A percentile compares a stretch with the other conserved stretches of the same genome.
phyloP scores from a whole-genome alignment of 176 grass and related monocot genomes.

The Avena atlantica region DNA sequence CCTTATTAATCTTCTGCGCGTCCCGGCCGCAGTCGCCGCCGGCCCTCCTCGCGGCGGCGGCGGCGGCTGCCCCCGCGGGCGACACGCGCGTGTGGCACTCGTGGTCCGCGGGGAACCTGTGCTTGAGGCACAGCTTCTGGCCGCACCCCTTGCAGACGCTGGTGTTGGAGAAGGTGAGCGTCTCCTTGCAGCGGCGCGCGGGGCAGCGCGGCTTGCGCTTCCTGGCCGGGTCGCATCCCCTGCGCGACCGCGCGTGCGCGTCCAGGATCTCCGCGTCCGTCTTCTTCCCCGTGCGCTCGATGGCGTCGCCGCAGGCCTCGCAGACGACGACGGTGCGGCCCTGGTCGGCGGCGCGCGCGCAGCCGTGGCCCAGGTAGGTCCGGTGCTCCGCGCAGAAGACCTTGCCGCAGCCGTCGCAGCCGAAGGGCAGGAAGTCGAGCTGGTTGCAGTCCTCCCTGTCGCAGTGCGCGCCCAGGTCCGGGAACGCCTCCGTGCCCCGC shows the following conservation, averaged over 20 bases:
- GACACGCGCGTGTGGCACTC: slow-evolving; percentile 21
- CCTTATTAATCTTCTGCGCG: slow-evolving; percentile 2
- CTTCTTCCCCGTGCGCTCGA: slow-evolving; percentile 52
- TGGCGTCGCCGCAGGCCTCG: slow-evolving; percentile 65
- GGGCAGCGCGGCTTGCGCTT: slow-evolving; percentile 73
- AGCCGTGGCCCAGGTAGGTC: slow-evolving; percentile 58
- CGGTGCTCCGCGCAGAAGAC: slow-evolving; percentile 79
- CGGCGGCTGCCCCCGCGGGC: neutral
- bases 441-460: slow-evolving; percentile 71
- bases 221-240: slow-evolving; percentile 63
- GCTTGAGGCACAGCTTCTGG: slow-evolving; percentile 68
- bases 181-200: slow-evolving; percentile 69
- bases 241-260: slow-evolving; percentile 53
- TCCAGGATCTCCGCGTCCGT: slow-evolving; percentile 33
- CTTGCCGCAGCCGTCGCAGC: slow-evolving; percentile 69
- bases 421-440: slow-evolving; percentile 89
- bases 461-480: slow-evolving; percentile 82
- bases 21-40: slow-evolving; percentile 38
- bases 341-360: slow-evolving; percentile 59
- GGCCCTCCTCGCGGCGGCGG: slow-evolving; percentile 37
- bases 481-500: slow-evolving; percentile 79
- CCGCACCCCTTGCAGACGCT: slow-evolving; percentile 58
- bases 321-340: slow-evolving; percentile 77
- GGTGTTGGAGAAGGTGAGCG: slow-evolving; percentile 74
- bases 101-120: slow-evolving; percentile 72